phyloP scores from a whole-genome alignment of 805 yeast genomes.

The Nakazawaea anatomiae region DNA sequence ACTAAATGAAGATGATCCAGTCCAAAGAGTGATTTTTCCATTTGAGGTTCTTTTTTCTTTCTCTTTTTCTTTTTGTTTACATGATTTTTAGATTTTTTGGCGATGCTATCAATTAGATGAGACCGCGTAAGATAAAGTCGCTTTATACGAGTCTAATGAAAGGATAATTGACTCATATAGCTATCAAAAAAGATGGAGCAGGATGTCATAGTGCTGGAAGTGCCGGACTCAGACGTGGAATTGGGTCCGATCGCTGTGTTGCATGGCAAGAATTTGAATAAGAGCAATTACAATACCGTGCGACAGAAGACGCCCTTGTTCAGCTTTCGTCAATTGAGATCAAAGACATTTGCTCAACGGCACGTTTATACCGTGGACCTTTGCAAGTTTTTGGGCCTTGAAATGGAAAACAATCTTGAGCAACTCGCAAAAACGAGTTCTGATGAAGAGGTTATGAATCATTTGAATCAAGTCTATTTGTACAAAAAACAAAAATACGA shows the following conservation, averaged over 20 bases:
- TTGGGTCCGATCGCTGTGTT: neutral
- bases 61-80: neutral
- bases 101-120: neutral
- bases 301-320: constrained; percentile 2
- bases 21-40: neutral
- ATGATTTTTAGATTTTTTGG: neutral
- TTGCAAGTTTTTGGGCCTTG: constrained; percentile 23
- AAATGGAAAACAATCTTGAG: constrained; percentile 20
- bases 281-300: constrained; percentile 16
- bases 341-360: constrained; percentile 20
- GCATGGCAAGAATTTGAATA: neutral
- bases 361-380: constrained; percentile 29
- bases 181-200: neutral
- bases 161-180: neutral
- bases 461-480: constrained; percentile 23
- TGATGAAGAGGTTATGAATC: constrained; percentile 20
- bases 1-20: neutral
- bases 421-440: constrained; percentile 16
- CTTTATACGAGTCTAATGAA: no score
- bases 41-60: no score
- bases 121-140: no score
- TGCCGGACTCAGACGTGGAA: constrained; percentile 12
- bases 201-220: constrained; percentile 2
- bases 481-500: constrained; percentile 20
- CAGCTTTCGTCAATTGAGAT: constrained; percentile 3